These are phyloP conservation scores for Eucalyptus regnans DNA, from an alignment of 345 rosid species.

Conservation along the genomic window DNA sequence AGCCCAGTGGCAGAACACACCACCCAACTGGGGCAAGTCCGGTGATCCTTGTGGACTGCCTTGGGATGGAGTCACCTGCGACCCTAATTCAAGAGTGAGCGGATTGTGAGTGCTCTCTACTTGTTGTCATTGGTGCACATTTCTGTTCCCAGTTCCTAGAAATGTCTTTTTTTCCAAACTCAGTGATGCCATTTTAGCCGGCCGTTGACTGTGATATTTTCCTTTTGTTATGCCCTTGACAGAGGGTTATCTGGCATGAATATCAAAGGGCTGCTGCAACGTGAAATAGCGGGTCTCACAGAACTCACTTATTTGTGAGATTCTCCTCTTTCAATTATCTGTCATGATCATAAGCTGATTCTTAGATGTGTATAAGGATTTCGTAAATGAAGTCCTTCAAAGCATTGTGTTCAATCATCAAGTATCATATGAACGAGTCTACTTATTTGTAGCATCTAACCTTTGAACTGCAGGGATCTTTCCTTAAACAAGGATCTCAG, in stretches of 20 bases:
- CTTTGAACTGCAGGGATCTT: constrained; percentile 52
- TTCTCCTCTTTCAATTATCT: not conserved
- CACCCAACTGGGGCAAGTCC: constrained; percentile 62
- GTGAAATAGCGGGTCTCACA: constrained; percentile 73
- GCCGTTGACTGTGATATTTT: not conserved
- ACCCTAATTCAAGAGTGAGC: constrained; percentile 48
- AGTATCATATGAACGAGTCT: not conserved
- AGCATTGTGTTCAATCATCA: not conserved
- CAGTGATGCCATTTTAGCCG: not conserved
- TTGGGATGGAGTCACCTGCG: constrained; percentile 90
- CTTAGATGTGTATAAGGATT: not conserved
- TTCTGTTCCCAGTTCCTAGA: not conserved
- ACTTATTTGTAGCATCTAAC: not conserved
- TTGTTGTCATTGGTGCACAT: not conserved
- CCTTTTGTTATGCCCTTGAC: not conserved
- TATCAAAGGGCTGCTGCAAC: constrained; percentile 63
- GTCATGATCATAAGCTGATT: not conserved
- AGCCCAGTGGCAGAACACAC: constrained; percentile 62
- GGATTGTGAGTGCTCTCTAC: constrained; percentile 42
- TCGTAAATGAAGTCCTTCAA: not conserved
- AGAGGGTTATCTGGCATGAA: constrained; percentile 82
- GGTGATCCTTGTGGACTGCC: constrained; percentile 75
- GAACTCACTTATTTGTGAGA: constrained; percentile 83
- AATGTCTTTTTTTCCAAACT: not conserved
- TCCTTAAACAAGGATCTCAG: constrained; percentile 65